phyloP scores from a whole-genome alignment of 2,329 filamentous ascomycete genomes.

The Verticillium albo-atrum region DNA sequence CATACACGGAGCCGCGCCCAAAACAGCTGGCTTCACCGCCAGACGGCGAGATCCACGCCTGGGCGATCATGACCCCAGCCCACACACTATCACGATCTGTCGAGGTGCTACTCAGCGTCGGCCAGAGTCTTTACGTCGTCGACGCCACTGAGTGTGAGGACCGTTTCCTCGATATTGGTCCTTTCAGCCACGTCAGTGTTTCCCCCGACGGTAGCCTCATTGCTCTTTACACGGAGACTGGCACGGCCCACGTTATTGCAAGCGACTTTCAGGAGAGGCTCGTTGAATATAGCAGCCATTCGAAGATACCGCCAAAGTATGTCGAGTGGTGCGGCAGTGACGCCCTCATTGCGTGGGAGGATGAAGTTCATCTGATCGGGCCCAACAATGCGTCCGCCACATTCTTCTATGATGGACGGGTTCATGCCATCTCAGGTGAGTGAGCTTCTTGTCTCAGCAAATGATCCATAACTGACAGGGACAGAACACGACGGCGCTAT shows the following conservation, averaged over 20 bases:
- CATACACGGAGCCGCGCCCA: constrained; percentile 86
- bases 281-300: constrained; percentile 86
- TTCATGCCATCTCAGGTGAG: constrained; percentile 82
- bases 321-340: constrained; percentile 97
- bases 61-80: constrained; percentile 82
- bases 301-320: constrained; percentile 78
- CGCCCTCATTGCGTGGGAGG: constrained; percentile 93
- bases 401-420: constrained; percentile 86
- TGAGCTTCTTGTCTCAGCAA: neutral
- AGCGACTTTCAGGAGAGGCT: constrained; percentile 91
- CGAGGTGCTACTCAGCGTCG: constrained; percentile 84
- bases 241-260: constrained; percentile 87
- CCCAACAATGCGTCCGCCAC: constrained; percentile 70
- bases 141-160: constrained; percentile 91
- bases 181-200: constrained; percentile 85
- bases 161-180: constrained; percentile 82
- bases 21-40: constrained; percentile 74
- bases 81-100: constrained; percentile 90
- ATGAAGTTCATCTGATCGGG: constrained; percentile 91
- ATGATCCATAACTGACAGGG: constrained; percentile 10
- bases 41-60: constrained; percentile 76
- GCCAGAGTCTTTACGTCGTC: constrained; percentile 77
- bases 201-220: constrained; percentile 88
- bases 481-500: constrained; percentile 77
- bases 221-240: constrained; percentile 79